phyloP scores from a whole-genome alignment of 306 rosid genomes.

The Fragaria vesca region DNA sequence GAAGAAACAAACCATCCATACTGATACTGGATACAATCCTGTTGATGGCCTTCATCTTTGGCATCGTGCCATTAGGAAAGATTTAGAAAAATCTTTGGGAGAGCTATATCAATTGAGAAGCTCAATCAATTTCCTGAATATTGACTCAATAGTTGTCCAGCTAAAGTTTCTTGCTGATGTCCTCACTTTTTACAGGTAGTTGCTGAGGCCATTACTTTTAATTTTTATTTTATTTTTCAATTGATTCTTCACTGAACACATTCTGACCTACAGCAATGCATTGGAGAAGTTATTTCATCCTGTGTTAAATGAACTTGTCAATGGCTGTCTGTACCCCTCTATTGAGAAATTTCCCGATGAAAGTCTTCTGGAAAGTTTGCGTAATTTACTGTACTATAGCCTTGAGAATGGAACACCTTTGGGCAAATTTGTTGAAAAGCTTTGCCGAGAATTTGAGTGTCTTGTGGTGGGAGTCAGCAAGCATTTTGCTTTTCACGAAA shows the following conservation, averaged over 20 bases:
- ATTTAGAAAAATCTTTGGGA: slow-evolving; percentile 52
- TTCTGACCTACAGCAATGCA: slow-evolving; percentile 61
- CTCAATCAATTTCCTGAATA: slow-evolving; percentile 37
- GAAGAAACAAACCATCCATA: slow-evolving; percentile 27
- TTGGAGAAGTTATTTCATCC: slow-evolving; percentile 62
- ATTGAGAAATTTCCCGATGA: slow-evolving; percentile 39
- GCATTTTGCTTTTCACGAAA: slow-evolving; percentile 68
- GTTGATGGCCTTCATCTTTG: slow-evolving; percentile 73
- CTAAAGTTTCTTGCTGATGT: slow-evolving; percentile 72
- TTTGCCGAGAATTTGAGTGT: slow-evolving; percentile 61
- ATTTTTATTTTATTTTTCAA: not conserved
- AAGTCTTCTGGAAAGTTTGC: slow-evolving; percentile 62
- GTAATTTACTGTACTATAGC: slow-evolving; percentile 43
- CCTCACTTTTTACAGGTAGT: slow-evolving; percentile 72
- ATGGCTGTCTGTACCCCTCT: slow-evolving; percentile 36
- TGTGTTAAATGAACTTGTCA: slow-evolving; percentile 44
- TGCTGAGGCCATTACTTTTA: slow-evolving; percentile 1
- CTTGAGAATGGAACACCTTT: slow-evolving; percentile 43
- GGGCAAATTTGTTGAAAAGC: slow-evolving; percentile 53
- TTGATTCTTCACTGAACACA: slow-evolving; percentile 27
- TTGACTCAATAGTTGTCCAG: slow-evolving; percentile 61
- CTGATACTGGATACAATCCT: slow-evolving; percentile 47
- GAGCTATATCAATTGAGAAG: slow-evolving; percentile 56
- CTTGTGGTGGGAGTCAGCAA: slow-evolving; percentile 53
- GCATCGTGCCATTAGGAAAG: slow-evolving; percentile 71